Evolutionary conservation across 2,329 filamentous ascomycete species (phyloP), one percentile per base, ranked within the genome.

Genomic region (Xylaria digitata): DNA sequence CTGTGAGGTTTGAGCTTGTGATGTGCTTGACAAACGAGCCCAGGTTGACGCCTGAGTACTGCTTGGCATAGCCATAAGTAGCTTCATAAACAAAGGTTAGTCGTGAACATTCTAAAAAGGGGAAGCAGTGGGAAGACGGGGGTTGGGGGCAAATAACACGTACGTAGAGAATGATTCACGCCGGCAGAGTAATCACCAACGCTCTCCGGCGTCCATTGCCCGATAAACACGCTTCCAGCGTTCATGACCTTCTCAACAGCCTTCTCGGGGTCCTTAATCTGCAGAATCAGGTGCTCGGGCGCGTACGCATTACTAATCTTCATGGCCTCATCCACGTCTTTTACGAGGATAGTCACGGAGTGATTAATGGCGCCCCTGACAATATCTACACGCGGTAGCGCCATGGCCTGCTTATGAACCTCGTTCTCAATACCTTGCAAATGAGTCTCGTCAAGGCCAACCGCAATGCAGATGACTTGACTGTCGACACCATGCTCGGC

Each of bases 21-120:
- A 99, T 97, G 84, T 98, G 94, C 84, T 99, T 99, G 79, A 97
- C 87, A 81, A 97, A 99, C 2, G 95, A 98, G 37, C 89, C 93
- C 6, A 99, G 87, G 80, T 97, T 99, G 76, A 99, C 96, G 59
- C 96, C 96, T 6, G 94, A 97, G 83, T 99, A 99, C 80, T 99
- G 96, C 82, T 97, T 97, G 55, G 96, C 96, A 76, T 97, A 99
- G 46, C 96, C 96, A 77, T 98, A 99, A 0, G 96, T 99, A 59
- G 96, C 94, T 97, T 71, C 66, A 73, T 55, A 11, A 56, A 19
- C 3, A 52, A 52, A 6, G 5, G 43, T 67, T 50, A 66, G 63
- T 57, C 30, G 2, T 23, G 3, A 49, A 19, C 37, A 42, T 2
- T 23, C 17, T 8, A 13, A 26, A 23, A n/a, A n/a, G 26, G 15